phyloP scores from a whole-genome alignment of 2,329 filamentous ascomycete genomes.

The Geosmithia flava region DNA sequence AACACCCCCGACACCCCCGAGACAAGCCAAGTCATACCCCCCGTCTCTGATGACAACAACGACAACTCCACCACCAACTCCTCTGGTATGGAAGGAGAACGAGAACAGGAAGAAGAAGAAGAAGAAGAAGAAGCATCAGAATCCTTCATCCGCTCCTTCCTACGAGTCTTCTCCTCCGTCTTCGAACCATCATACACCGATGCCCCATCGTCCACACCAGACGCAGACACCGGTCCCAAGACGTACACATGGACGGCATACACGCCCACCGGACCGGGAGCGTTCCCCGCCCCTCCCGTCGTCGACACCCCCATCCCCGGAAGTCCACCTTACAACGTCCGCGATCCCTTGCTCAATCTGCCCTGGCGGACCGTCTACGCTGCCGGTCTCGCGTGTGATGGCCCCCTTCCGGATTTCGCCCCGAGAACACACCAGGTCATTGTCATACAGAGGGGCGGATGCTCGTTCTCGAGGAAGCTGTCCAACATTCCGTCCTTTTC shows the following conservation, averaged over 20 bases:
- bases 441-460: conserved; percentile 69
- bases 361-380: conserved; percentile 62
- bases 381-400: conserved; percentile 54
- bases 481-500: conserved; percentile 71
- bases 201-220: conserved; percentile 12
- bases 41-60: conserved; percentile 9
- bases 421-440: conserved; percentile 60
- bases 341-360: conserved; percentile 30
- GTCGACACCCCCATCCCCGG: conserved; percentile 37
- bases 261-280: conserved; percentile 41
- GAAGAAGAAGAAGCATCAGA: conserved; percentile 4
- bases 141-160: conserved; percentile 33
- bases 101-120: background rate
- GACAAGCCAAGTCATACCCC: conserved; percentile 8
- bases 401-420: conserved; percentile 36
- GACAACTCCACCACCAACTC: background rate
- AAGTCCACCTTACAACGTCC: conserved; percentile 26
- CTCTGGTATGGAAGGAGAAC: background rate
- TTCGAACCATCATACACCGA: conserved; percentile 20
- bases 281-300: conserved; percentile 58
- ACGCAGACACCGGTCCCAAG: conserved; percentile 17
- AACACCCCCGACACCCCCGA: conserved; percentile 11
- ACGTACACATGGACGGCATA: conserved; percentile 39
- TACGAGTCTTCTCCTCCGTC: conserved; percentile 33
- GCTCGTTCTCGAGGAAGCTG: conserved; percentile 74